A percentile compares a stretch with the other conserved stretches of the same genome.
These are phyloP conservation scores for Heliamphora pulchella DNA, from an alignment of 179 eudicot genomes.

Conservation along the genomic window DNA sequence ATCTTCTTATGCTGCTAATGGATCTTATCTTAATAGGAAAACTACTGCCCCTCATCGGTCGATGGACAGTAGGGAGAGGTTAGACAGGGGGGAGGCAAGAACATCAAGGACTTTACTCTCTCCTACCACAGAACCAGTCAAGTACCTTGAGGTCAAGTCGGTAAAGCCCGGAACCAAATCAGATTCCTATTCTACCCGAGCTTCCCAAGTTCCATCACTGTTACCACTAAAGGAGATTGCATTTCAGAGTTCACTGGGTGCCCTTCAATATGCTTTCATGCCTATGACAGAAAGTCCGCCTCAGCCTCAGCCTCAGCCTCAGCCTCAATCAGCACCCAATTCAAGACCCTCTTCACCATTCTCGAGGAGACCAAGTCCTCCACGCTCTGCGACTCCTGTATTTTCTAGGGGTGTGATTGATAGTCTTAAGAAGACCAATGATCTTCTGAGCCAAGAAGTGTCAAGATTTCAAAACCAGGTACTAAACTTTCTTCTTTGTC, in stretches of 20 bases:
- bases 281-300: conserved; percentile 29
- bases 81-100: conserved; percentile 29
- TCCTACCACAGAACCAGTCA: conserved; percentile 53
- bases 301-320: conserved; percentile 23
- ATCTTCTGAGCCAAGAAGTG: conserved; percentile 71
- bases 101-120: conserved; percentile 31
- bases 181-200: conserved; percentile 49
- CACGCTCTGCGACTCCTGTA: conserved; percentile 55
- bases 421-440: conserved; percentile 67
- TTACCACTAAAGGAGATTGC: conserved; percentile 54
- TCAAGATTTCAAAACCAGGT: conserved; percentile 65
- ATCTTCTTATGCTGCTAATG: conserved; percentile 32
- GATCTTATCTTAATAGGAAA: conserved; percentile 25
- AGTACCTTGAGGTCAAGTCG: conserved; percentile 57
- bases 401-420: conserved; percentile 67
- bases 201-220: conserved; percentile 63
- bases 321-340: conserved; percentile 23
- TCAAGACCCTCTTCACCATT: conserved; percentile 62
- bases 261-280: conserved; percentile 46
- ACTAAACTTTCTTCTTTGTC: conserved; percentile 11
- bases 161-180: conserved; percentile 33
- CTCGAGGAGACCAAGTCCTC: conserved; percentile 67
- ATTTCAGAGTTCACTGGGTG: conserved; percentile 59
- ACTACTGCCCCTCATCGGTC: conserved; percentile 41
- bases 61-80: conserved; percentile 29